Percentiles rank a stretch among this genome's conserved stretches.
phyloP scores from a whole-genome alignment of 2,329 filamentous ascomycete species.

The Cadophora sp. region DNA sequence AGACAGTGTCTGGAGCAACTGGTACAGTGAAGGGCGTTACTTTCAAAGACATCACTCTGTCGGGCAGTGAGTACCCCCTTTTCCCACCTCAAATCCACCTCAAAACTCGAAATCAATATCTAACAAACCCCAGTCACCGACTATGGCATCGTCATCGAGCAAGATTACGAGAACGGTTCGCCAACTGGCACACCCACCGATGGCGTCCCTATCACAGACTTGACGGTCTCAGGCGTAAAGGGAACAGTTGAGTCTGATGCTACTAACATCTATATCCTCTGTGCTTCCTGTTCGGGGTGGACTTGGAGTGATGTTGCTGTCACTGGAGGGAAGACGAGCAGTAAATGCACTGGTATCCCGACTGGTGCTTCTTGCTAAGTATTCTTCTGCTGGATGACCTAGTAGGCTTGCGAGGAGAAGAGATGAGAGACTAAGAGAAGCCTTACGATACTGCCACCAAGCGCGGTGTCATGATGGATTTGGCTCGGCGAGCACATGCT shows the following conservation, averaged over 20 bases:
- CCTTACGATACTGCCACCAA: background rate
- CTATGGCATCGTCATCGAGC: constrained; percentile 58
- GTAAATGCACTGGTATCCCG: constrained; percentile 48
- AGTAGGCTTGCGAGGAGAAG: background rate
- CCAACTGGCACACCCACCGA: constrained; percentile 37
- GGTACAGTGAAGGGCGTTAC: too few relatives aligned
- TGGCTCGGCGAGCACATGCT: constrained; percentile 5
- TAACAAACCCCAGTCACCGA: constrained; percentile 15
- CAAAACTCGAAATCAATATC: too few relatives aligned
- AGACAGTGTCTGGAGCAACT: too few relatives aligned
- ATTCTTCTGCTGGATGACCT: background rate
- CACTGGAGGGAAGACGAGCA: constrained; percentile 56
- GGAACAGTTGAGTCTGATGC: constrained; percentile 48
- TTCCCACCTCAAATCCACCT: too few relatives aligned
- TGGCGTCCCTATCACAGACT: constrained; percentile 59
- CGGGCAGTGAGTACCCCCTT: too few relatives aligned
- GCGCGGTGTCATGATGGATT: background rate
- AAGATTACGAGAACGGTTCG: constrained; percentile 53
- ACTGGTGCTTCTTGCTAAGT: constrained; percentile 35
- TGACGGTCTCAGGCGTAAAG: constrained; percentile 52
- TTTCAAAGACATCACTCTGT: too few relatives aligned
- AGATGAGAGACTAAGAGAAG: background rate
- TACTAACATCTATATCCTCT: constrained; percentile 60
- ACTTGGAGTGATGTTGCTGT: constrained; percentile 56
- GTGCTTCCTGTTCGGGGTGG: constrained; percentile 60